Evolutionary conservation across 768 basidiomycete species (phyloP).

Genomic region (Xerocomellus chrysenteron): DNA sequence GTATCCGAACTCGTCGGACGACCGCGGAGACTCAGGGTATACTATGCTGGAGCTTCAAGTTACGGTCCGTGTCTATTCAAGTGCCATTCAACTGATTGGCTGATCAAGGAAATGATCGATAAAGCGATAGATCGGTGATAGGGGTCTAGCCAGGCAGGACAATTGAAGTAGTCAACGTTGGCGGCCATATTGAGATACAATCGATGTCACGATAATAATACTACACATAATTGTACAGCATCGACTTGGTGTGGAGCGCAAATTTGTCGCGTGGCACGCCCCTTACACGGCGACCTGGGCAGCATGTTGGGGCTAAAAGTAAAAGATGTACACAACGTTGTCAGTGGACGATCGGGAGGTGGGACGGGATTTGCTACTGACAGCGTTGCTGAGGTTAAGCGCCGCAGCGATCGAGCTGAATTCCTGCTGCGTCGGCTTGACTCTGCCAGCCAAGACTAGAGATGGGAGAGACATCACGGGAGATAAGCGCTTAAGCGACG

Average conservation of each 20-base stretch:
- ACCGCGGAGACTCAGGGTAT: neutral
- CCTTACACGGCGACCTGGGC: neutral
- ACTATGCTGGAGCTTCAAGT: neutral
- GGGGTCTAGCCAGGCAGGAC: neutral
- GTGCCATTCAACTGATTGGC: neutral
- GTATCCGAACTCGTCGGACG: too few relatives aligned
- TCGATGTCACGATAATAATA: constrained; percentile 1
- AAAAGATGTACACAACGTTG: neutral
- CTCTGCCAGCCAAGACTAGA: constrained; percentile 48
- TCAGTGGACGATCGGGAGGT: neutral
- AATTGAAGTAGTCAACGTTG: neutral
- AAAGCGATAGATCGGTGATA: neutral
- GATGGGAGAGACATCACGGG: neutral
- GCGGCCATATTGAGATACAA: neutral
- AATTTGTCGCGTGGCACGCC: neutral
- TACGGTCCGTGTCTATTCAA: neutral
- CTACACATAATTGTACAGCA: constrained; percentile 14
- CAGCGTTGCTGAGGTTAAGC: constrained; percentile 40
- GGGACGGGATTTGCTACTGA: constrained; percentile 15
- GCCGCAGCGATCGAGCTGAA: constrained; percentile 47
- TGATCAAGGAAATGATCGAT: neutral
- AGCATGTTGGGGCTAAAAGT: neutral
- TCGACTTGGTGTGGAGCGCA: neutral
- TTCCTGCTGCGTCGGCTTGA: constrained; percentile 46
- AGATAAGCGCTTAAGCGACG: neutral